Percentiles rank a stretch among this genome's conserved stretches.
phyloP scores from a whole-genome alignment of 805 yeast genomes.

The Metschnikowia cubensis region DNA sequence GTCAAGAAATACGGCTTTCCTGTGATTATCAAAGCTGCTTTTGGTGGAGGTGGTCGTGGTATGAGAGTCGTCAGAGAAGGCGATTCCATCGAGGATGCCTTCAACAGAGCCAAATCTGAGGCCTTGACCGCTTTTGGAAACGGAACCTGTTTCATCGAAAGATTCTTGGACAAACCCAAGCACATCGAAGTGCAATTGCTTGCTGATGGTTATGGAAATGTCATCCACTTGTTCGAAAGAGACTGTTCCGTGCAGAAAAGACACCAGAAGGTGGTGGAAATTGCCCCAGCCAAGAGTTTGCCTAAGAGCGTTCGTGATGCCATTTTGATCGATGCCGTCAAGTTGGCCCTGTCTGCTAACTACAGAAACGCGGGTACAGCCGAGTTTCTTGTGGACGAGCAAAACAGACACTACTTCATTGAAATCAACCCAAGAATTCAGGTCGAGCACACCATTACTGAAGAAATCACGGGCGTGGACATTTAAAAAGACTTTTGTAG shows the following conservation, averaged over 20 bases:
- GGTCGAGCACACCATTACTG: slow-evolving; percentile 98
- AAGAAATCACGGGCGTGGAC: slow-evolving; percentile 97
- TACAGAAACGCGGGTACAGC: slow-evolving; percentile 98
- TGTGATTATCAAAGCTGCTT: slow-evolving; percentile 97
- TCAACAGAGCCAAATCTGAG: slow-evolving; percentile 89
- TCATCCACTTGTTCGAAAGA: slow-evolving; percentile 92
- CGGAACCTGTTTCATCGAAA: slow-evolving; percentile 96
- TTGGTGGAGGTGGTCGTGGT: slow-evolving; percentile 99
- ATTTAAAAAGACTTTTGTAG: no score
- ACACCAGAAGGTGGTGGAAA: slow-evolving; percentile 97
- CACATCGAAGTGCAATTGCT: slow-evolving; percentile 96
- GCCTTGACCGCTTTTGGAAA: slow-evolving; percentile 96
- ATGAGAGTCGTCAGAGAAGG: slow-evolving; percentile 99
- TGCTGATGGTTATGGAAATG: slow-evolving; percentile 93
- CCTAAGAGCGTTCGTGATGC: slow-evolving; percentile 84
- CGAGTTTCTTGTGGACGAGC: slow-evolving; percentile 88
- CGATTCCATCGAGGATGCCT: slow-evolving; percentile 87
- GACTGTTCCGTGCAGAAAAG: slow-evolving; percentile 99
- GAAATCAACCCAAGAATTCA: slow-evolving; percentile 98
- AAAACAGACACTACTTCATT: slow-evolving; percentile 94
- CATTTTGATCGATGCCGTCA: slow-evolving; percentile 91
- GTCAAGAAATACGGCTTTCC: slow-evolving; percentile 88
- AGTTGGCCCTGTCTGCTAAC: slow-evolving; percentile 79
- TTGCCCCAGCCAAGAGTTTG: slow-evolving; percentile 93
- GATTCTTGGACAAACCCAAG: slow-evolving; percentile 92